These are phyloP conservation scores for Nissolia schottii DNA, from an alignment of 306 rosid genomes.

Conservation along the genomic window DNA sequence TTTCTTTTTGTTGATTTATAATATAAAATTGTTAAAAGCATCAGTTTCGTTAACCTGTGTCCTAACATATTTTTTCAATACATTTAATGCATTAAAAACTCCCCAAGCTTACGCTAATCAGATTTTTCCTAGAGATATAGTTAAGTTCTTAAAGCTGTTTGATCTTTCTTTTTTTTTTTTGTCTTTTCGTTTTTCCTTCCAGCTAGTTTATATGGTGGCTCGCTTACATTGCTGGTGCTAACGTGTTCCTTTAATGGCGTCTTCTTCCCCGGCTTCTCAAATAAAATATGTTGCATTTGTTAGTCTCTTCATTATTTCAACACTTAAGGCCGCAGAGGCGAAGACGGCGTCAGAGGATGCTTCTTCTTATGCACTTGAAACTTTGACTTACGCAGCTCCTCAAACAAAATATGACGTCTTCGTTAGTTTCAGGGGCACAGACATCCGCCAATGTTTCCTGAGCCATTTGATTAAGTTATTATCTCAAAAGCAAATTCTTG, in stretches of 20 bases:
- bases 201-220: neutral
- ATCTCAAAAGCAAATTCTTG: neutral
- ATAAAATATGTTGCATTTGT: neutral
- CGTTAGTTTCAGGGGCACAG: neutral
- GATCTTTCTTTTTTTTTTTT: neutral
- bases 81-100: too few relatives aligned
- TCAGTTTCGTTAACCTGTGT: too few relatives aligned
- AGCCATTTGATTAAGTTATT: conserved; percentile 5
- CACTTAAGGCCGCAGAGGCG: neutral
- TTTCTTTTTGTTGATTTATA: neutral
- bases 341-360: neutral
- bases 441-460: neutral
- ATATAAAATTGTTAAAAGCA: neutral
- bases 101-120: too few relatives aligned
- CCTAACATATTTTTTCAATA: too few relatives aligned
- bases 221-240: too few relatives aligned
- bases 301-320: neutral
- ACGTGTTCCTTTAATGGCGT: neutral
- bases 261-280: neutral
- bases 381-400: neutral
- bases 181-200: neutral
- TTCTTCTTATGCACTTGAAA: neutral
- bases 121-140: too few relatives aligned
- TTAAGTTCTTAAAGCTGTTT: neutral
- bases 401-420: neutral